A percentile compares a stretch with the other conserved stretches of the same genome.
phyloP scores from a whole-genome alignment of 2,329 filamentous ascomycete species.

The Colletotrichum destructivum region DNA sequence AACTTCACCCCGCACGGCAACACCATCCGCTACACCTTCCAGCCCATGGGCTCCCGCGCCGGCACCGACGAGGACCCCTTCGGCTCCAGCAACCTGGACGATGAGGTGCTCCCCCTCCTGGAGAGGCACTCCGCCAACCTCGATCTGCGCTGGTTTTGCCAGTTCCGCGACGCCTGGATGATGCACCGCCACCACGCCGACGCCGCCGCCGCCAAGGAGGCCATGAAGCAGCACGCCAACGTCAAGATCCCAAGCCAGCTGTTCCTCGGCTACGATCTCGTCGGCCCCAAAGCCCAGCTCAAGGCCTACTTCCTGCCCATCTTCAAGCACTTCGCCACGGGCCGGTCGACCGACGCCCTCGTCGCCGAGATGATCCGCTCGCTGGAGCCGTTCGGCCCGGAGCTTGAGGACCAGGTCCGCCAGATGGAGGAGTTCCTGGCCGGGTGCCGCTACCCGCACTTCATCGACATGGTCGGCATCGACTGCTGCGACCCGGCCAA shows the following conservation, averaged over 20 bases:
- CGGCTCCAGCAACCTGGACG: slow-evolving; percentile 16
- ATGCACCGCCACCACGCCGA: slow-evolving; percentile 8
- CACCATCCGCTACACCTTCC: slow-evolving; percentile 9
- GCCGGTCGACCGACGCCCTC: slow-evolving; percentile 7
- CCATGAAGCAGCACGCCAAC: slow-evolving; percentile 11
- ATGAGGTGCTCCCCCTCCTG: slow-evolving; percentile 6
- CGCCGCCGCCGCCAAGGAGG: slow-evolving; percentile 4
- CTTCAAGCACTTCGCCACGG: slow-evolving; percentile 14
- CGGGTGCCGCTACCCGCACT: slow-evolving; percentile 10
- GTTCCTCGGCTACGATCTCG: slow-evolving; percentile 2
- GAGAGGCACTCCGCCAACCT: slow-evolving; percentile 10
- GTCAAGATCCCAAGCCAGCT: slow-evolving; percentile 4
- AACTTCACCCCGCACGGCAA: slow-evolving; percentile 5
- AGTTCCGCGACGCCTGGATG: slow-evolving; percentile 16
- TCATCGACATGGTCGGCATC: slow-evolving; percentile 15
- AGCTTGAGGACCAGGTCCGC: slow-evolving; percentile 9
- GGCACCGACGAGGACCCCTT: slow-evolving; percentile 3
- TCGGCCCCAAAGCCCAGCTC: not conserved
- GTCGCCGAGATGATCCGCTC: slow-evolving; percentile 1
- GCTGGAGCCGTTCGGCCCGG: slow-evolving; percentile 6
- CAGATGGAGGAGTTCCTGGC: slow-evolving; percentile 6
- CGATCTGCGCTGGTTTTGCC: slow-evolving; percentile 6
- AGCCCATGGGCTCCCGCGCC: slow-evolving; percentile 10
- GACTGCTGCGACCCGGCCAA: slow-evolving; percentile 13
- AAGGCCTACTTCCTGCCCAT: slow-evolving; percentile 11